Evolutionary conservation across 306 rosid genomes (phyloP), one percentile per base, ranked within the genome.

Genomic region (Sechiopsis laciniata): DNA sequence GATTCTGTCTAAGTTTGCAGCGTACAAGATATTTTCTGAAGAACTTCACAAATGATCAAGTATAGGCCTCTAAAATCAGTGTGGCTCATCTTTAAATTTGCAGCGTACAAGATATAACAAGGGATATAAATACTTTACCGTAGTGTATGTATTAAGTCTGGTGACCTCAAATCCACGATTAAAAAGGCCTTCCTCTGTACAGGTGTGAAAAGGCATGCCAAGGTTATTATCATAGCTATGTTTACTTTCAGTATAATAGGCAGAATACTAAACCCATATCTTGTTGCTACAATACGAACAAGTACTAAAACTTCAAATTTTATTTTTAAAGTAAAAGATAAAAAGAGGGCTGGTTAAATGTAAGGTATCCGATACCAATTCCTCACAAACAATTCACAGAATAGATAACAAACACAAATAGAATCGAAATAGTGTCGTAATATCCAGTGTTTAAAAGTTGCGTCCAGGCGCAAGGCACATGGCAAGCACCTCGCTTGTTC

Each of bases 111-210:
- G 55, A 74, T 64, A 22, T 42, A 21, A 54, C 6, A 75, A 61
- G 56, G 59, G 9, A 37, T 17, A 11, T 35, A 40, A 60, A 80
- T 37, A 69, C 54, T 80, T 76, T 85, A 95, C 99, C 85, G 99
- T 95, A 57, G 97, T 80, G 80, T 95, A 95, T 48, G 99, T 91
- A 80, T 91, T 91, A 81, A 95, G 80, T 88, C 99, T 85, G 6
- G 76, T 91, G 80, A 95, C 96, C 78, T 88, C 87, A 82, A 95
- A 95, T 74, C 97, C 99, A 75, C 97, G 97, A 62, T 72, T 85
- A 71, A 91, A 84, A 66, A 95, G 89, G 71, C 91, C 89, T 77
- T 87, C 96, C 89, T 91, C 99, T 95, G 89, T 55, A 82, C 55
- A 73, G 46, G 22, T 58, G 65, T 68, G 74, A 56, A 62, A 35